Conservation (phyloP, 2,329 filamentous ascomycete species). For the Pseudogymnoascus sp. region DNA sequence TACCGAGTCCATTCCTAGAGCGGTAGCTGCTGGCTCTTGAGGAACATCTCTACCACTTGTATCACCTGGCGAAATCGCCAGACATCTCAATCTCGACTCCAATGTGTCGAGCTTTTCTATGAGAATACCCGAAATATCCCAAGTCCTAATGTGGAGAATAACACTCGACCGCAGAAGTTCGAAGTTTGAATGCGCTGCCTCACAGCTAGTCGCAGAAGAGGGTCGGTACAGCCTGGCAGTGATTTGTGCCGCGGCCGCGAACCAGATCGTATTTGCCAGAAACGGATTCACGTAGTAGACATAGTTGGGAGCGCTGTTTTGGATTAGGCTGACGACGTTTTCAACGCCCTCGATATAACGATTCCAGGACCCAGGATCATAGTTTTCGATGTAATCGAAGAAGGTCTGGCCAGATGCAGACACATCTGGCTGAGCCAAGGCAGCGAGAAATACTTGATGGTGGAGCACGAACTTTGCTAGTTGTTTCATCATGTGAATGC, state of each 20-base stretch:
- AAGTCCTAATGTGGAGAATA: background rate
- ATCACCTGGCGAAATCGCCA: background rate
- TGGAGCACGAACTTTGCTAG: conserved; percentile 18
- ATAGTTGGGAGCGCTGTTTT: conserved; percentile 12
- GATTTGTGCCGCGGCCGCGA: conserved; percentile 17
- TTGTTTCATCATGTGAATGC: conserved; percentile 19
- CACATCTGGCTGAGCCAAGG: background rate
- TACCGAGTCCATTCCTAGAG: background rate
- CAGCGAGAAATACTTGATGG: conserved; percentile 13
- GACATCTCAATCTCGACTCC: conserved; percentile 11
- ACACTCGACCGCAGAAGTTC: conserved; percentile 15
- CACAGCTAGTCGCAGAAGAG: background rate
- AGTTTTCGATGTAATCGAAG: background rate
- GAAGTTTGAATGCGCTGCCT: conserved; percentile 16
- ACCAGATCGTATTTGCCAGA: conserved; percentile 18
- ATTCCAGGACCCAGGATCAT: conserved; percentile 13
- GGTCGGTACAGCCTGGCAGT: conserved; percentile 11
- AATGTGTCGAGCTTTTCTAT: conserved; percentile 13
- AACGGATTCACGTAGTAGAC: conserved; percentile 18
- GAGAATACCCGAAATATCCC: background rate
- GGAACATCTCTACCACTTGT: background rate
- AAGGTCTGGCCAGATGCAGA: background rate
- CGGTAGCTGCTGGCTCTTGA: background rate
- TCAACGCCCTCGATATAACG: conserved; percentile 15
- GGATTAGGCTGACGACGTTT: conserved; percentile 14